phyloP scores from a whole-genome alignment of 345 rosid species.

The Heritiera littoralis region DNA sequence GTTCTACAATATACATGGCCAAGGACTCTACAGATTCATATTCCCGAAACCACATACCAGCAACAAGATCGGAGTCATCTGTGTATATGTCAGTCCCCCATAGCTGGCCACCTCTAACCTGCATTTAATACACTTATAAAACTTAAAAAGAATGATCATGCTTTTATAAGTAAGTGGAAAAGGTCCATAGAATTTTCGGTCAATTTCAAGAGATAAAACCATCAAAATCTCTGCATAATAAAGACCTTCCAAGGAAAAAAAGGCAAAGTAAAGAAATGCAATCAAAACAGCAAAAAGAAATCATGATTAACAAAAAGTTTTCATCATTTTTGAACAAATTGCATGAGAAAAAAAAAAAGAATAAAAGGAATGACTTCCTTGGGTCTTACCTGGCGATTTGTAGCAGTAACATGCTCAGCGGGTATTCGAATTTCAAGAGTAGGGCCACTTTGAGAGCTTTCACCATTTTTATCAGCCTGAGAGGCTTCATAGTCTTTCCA shows the following conservation, averaged over 20 bases:
- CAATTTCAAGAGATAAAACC: constrained; percentile 11
- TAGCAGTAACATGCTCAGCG: constrained; percentile 98
- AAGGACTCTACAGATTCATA: not conserved
- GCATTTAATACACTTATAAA: constrained; percentile 30
- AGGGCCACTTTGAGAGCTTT: constrained; percentile 68
- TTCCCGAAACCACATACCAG: constrained; percentile 32
- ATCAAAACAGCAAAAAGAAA: constrained; percentile 1
- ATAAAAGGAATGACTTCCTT: constrained; percentile 18
- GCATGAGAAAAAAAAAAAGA: not conserved
- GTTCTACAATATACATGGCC: not conserved
- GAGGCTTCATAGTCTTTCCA: constrained; percentile 85
- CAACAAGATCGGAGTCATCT: constrained; percentile 97
- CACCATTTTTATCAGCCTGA: constrained; percentile 72
- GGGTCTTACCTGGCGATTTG: constrained; percentile 91
- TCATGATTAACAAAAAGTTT: not conserved
- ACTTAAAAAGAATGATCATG: constrained; percentile 13
- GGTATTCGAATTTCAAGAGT: constrained; percentile 95
- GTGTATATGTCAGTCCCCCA: constrained; percentile 99
- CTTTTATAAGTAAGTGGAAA: not conserved
- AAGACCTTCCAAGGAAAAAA: not conserved
- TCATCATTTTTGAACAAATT: not conserved
- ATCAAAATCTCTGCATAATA: constrained; percentile 4
- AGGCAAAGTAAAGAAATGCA: not conserved
- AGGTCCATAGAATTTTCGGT: not conserved
- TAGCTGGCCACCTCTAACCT: constrained; percentile 98